phyloP scores from a whole-genome alignment of 176 grass and related monocot species.

The Poa annua region DNA sequence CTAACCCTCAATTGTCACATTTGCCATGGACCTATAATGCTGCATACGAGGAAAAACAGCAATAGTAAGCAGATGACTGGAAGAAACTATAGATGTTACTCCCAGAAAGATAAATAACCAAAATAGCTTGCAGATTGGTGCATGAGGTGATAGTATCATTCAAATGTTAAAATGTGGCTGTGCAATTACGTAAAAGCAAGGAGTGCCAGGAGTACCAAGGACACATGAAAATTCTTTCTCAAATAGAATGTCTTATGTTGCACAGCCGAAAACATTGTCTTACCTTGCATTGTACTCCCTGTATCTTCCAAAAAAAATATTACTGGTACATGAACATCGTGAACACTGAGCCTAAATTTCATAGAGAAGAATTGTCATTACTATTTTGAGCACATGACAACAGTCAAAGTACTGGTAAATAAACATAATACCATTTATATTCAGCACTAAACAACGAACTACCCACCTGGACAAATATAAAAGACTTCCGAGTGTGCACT shows the following conservation, averaged over 20 bases:
- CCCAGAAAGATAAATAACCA: neutral
- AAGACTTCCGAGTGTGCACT: neutral
- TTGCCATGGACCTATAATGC: neutral
- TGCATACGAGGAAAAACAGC: constrained; percentile 24
- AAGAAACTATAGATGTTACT: constrained; percentile 30
- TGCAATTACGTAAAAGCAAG: constrained; percentile 12
- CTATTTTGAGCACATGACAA: neutral
- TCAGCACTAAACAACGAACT: neutral
- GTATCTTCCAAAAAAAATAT: neutral
- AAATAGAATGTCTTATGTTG: neutral
- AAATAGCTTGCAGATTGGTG: neutral
- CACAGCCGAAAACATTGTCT: neutral
- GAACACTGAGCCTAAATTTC: neutral
- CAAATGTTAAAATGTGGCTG: constrained; percentile 16
- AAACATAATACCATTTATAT: constrained; percentile 23
- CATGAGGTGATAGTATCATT: constrained; percentile 3
- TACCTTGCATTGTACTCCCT: constrained; percentile 12
- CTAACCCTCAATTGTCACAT: neutral
- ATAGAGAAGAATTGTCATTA: neutral
- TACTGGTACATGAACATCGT: neutral
- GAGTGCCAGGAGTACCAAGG: neutral
- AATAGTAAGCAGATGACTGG: neutral
- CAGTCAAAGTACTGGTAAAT: neutral
- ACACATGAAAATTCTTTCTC: neutral
- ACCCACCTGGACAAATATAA: neutral